phyloP scores from a whole-genome alignment of 805 yeast genomes.

The Wickerhamomyces alni region DNA sequence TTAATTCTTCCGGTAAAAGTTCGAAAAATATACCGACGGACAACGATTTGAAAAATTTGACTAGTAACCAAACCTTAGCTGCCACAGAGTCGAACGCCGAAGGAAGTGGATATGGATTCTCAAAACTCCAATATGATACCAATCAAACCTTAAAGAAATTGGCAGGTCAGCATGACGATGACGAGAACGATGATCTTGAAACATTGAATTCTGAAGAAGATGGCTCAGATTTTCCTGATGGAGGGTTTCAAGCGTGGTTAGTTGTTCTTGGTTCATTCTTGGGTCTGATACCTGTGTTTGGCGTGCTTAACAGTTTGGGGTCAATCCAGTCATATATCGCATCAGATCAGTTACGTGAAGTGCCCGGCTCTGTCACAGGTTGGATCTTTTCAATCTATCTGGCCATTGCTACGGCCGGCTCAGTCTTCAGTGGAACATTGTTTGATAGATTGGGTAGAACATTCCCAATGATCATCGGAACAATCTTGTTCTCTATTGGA shows the following conservation, averaged over 20 bases:
- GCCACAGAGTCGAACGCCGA: too few species aligned
- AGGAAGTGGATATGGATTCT: too few species aligned
- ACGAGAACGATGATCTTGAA: too few species aligned
- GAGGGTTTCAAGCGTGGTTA: slow-evolving; percentile 50
- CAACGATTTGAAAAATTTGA: too few species aligned
- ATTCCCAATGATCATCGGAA: slow-evolving; percentile 38
- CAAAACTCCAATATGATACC: background rate
- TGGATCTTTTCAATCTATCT: slow-evolving; percentile 65
- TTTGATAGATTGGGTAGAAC: slow-evolving; percentile 60
- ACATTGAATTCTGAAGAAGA: slow-evolving; percentile 10
- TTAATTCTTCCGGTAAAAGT: too few species aligned
- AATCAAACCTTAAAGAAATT: background rate
- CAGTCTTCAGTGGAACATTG: slow-evolving; percentile 49
- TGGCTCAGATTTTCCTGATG: slow-evolving; percentile 37
- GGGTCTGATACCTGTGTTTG: slow-evolving; percentile 54
- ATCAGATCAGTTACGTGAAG: slow-evolving; percentile 43
- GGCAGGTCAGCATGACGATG: slow-evolving; percentile 1
- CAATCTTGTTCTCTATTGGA: slow-evolving; percentile 43
- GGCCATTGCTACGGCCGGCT: slow-evolving; percentile 44
- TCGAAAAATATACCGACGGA: too few species aligned
- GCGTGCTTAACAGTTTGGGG: slow-evolving; percentile 57
- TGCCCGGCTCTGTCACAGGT: slow-evolving; percentile 42
- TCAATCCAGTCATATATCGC: slow-evolving; percentile 59
- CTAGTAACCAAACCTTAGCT: too few species aligned
- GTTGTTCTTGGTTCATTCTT: slow-evolving; percentile 57